Evolutionary conservation across 768 basidiomycete species (phyloP).

Genomic region (Lentinula boryana): DNA sequence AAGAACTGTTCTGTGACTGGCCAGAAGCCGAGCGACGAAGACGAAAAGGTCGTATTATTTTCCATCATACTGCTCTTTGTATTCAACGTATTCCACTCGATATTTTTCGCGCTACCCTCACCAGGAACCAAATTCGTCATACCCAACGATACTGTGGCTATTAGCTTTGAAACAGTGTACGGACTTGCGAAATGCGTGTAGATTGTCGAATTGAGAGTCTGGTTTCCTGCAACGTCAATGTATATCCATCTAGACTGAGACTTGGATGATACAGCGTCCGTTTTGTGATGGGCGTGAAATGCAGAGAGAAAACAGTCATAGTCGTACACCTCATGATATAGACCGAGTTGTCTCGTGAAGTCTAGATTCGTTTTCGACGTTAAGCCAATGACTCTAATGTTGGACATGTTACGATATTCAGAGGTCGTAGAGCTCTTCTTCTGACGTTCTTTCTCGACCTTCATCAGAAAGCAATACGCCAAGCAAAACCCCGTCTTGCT

Average conservation of each 20-base stretch:
- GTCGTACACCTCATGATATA: slow-evolving; percentile 52
- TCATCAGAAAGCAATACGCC: slow-evolving; percentile 52
- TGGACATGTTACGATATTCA: slow-evolving; percentile 15
- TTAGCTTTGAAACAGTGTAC: slow-evolving; percentile 24
- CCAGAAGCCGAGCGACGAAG: slow-evolving; percentile 18
- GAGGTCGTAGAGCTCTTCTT: not conserved
- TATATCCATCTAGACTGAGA: slow-evolving; percentile 43
- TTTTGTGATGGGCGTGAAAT: slow-evolving; percentile 20
- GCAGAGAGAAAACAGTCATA: slow-evolving; percentile 41
- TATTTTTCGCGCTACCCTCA: slow-evolving; percentile 18
- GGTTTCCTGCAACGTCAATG: slow-evolving; percentile 59
- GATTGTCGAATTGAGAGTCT: slow-evolving; percentile 39
- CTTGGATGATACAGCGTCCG: not conserved
- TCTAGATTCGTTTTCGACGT: slow-evolving; percentile 50
- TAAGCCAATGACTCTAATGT: slow-evolving; percentile 45
- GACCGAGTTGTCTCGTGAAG: slow-evolving; percentile 48
- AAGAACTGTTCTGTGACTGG: slow-evolving; percentile 50
- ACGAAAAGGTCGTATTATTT: not conserved
- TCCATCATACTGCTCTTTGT: slow-evolving; percentile 18
- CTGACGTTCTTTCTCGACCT: slow-evolving; percentile 17
- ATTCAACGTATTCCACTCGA: slow-evolving; percentile 32
- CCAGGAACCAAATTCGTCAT: slow-evolving; percentile 51
- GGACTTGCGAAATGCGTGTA: slow-evolving; percentile 34
- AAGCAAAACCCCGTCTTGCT: slow-evolving; percentile 70
- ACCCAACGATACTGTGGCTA: slow-evolving; percentile 43